Evolutionary conservation across 2,329 filamentous ascomycete species (phyloP).

Genomic region (Phyllosticta paracitricarpa): DNA sequence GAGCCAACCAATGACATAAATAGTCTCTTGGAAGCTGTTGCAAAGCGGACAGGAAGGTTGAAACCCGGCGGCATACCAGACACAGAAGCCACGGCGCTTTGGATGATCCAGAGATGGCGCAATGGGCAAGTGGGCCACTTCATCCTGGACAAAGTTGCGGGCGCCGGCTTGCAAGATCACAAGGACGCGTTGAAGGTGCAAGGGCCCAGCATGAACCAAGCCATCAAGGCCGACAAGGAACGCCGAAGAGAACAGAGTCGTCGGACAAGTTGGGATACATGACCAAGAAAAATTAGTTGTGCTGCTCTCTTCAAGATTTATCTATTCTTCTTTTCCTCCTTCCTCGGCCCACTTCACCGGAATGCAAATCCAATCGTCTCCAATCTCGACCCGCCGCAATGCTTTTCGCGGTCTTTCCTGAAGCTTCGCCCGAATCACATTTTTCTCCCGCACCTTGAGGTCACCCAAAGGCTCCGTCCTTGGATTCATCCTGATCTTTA

Average conservation of each 20-base stretch:
- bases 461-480: not conserved
- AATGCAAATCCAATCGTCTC: not conserved
- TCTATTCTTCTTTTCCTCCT: not conserved
- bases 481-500: not conserved
- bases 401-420: not conserved
- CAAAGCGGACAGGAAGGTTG: constrained; percentile 64
- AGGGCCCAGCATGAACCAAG: constrained; percentile 55
- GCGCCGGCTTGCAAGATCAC: constrained; percentile 47
- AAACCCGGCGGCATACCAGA: constrained; percentile 62
- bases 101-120: constrained; percentile 75
- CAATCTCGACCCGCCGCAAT: not conserved
- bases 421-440: not conserved
- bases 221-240: constrained; percentile 56
- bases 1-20: constrained; percentile 76
- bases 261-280: not conserved
- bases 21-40: constrained; percentile 60
- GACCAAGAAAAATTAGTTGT: not conserved
- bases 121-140: constrained; percentile 66
- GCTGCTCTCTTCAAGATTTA: not conserved
- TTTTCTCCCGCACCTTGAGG: not conserved
- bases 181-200: constrained; percentile 36
- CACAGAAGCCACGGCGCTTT: constrained; percentile 62
- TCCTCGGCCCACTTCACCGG: not conserved
- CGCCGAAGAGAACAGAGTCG: constrained; percentile 1
- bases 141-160: constrained; percentile 64